Base-by-base conservation (phyloP, 2,329 filamentous ascomycete genomes). In the Talaromyces sp. region DNA sequence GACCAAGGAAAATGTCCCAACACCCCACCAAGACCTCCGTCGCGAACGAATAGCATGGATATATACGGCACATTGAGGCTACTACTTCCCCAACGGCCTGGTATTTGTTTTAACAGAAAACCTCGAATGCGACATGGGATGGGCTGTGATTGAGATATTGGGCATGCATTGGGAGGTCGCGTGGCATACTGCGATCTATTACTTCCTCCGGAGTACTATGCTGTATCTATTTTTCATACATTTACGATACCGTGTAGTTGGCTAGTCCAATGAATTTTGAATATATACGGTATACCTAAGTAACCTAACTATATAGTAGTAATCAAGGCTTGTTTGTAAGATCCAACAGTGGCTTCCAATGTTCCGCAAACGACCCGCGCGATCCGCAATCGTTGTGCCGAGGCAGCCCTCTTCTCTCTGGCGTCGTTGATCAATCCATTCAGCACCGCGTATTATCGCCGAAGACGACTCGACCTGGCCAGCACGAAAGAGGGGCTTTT, bases 21-120 rank as follows among this genome's bases (percentile, higher is more conserved):
- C 8, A 22, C 59, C 53, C 59, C 55, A 47, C 55, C 59, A 57
- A 57, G n/a, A 39, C 33, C 11, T 52, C 54, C 15, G 27, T 30
- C 19, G 54, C 54, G 25, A 36, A 39, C 39, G 30, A 25, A 47
- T 47, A 25, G 10, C n/a, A 25, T 13, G 19, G n/a, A 25, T 19
- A 25, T 10, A 47, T 47, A 19, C 44, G 15, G 44, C 44, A 47
- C n/a, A 25, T 3, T 25, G 22, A 15, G 22, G 49, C 25, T 11
- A 27, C 25, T 28, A 51, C 17, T 17, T 32, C 17, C 22, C 49
- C 25, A 53, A 30, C 49, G n/a, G 28, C 25, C 49, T 47, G 44
- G 19, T 25, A 47, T 47, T 15, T 47, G 19, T 22, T 11, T 19
- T 17, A 47, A 15, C 44, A 4, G 44, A 9, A 25, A 47, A 19